Conservation (phyloP, 129 eudicot genomes). For the Artemisia argyi region DNA sequence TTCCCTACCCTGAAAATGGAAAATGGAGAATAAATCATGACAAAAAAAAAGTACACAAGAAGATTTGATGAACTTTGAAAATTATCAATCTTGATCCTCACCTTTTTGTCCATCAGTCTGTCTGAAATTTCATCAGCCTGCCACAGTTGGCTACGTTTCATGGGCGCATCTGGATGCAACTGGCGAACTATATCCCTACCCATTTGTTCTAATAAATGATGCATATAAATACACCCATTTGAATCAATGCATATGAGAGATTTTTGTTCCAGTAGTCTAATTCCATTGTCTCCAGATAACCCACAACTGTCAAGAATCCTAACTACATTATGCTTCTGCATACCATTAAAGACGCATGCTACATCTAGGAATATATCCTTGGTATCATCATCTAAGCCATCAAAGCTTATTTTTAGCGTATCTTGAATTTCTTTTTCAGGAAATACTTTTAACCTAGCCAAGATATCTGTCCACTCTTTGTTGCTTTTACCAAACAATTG, state of each 20-base stretch:
- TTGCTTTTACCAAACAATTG: conserved; percentile 9
- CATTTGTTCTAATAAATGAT: conserved; percentile 32
- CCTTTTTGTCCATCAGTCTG: conserved; percentile 27
- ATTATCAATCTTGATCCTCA: conserved; percentile 1
- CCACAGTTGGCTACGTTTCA: conserved; percentile 34
- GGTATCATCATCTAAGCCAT: conserved; percentile 12
- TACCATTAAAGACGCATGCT: conserved; percentile 35
- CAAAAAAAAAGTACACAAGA: neutral
- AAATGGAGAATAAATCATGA: neutral
- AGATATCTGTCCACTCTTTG: conserved; percentile 17
- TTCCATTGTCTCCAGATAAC: conserved; percentile 25
- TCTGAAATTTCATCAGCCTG: conserved; percentile 17
- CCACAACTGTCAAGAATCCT: conserved; percentile 21
- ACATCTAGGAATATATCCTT: conserved; percentile 35
- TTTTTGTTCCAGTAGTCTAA: conserved; percentile 11
- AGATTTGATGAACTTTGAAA: neutral
- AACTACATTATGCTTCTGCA: neutral
- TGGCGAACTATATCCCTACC: conserved; percentile 31
- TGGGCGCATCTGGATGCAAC: conserved; percentile 15
- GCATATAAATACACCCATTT: conserved; percentile 24
- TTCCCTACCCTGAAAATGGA: neutral
- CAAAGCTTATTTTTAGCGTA: conserved; percentile 25
- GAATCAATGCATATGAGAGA: conserved; percentile 1
- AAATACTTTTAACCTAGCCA: neutral
- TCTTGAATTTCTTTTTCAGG: conserved; percentile 18